Percentiles rank a stretch among this genome's conserved stretches.
Evolutionary conservation across 306 rosid genomes (phyloP).

Genomic region (Cucurbita ficifolia): DNA sequence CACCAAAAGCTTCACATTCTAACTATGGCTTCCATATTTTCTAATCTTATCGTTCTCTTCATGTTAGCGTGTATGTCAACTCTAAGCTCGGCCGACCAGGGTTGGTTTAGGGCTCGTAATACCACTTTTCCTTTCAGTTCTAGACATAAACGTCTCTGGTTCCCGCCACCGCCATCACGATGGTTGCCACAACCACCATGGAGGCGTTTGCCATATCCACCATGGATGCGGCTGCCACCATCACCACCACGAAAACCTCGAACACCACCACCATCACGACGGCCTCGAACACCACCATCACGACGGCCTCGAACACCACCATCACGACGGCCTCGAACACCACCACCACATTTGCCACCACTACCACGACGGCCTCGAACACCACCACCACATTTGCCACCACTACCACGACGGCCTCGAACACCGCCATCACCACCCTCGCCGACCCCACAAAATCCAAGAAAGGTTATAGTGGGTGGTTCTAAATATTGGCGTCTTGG

Average conservation of each 20-base stretch:
- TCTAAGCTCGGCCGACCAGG: neutral
- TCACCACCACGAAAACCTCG: neutral
- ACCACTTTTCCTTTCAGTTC: neutral
- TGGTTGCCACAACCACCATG: neutral
- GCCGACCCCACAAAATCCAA: neutral
- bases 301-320: neutral
- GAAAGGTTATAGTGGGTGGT: conserved; percentile 38
- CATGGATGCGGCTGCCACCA: neutral
- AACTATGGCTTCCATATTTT: neutral
- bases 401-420: neutral
- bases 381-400: neutral
- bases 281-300: neutral
- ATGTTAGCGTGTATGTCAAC: neutral
- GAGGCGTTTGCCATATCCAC: neutral
- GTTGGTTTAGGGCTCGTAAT: neutral
- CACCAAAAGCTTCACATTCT: neutral
- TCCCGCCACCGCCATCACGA: neutral
- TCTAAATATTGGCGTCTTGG: conserved; percentile 40
- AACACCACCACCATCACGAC: neutral
- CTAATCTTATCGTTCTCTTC: neutral
- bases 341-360: neutral
- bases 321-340: neutral
- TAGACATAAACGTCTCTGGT: neutral
- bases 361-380: neutral
- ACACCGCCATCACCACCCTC: neutral